These are phyloP conservation scores for Hypoxylon crocopeplum DNA, from an alignment of 495 filamentous ascomycete genomes.

Conservation along the genomic window DNA sequence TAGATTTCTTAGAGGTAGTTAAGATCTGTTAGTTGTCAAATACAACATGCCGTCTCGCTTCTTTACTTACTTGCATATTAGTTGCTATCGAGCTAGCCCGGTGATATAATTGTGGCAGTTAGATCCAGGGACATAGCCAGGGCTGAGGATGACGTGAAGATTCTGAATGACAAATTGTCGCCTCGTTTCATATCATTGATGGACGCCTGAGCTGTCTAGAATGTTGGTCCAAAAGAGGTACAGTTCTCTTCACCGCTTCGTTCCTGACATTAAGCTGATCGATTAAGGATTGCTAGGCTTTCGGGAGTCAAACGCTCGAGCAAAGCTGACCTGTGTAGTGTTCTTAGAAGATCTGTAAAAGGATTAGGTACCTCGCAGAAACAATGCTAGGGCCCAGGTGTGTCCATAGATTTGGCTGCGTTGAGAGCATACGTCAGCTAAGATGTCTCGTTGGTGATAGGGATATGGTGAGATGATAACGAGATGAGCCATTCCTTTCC, in stretches of 20 bases:
- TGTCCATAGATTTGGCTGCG: not conserved
- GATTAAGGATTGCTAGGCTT: not conserved
- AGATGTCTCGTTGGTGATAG: not conserved
- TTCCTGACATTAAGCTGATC: not conserved
- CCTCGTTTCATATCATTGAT: not conserved
- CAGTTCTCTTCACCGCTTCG: not conserved
- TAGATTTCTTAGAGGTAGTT: constrained; percentile 13
- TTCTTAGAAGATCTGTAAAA: constrained; percentile 2
- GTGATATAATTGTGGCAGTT: too few relatives aligned
- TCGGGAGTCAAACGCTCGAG: not conserved
- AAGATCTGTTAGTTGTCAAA: not conserved
- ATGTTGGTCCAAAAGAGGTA: constrained; percentile 1
- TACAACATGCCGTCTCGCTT: too few relatives aligned
- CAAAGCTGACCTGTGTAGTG: constrained; percentile 11
- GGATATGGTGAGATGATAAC: not conserved
- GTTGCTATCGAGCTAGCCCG: too few relatives aligned
- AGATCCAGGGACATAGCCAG: too few relatives aligned
- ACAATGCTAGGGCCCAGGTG: not conserved
- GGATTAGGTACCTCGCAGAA: constrained; percentile 8
- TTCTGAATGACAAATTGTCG: not conserved
- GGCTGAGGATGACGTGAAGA: too few relatives aligned
- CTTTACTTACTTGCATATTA: not conserved
- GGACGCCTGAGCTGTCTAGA: not conserved
- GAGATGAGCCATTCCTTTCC: not conserved
- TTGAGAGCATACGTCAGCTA: constrained; percentile 8